phyloP scores from a whole-genome alignment of 2,329 filamentous ascomycete species.

The Chaetothyriales sp. region DNA sequence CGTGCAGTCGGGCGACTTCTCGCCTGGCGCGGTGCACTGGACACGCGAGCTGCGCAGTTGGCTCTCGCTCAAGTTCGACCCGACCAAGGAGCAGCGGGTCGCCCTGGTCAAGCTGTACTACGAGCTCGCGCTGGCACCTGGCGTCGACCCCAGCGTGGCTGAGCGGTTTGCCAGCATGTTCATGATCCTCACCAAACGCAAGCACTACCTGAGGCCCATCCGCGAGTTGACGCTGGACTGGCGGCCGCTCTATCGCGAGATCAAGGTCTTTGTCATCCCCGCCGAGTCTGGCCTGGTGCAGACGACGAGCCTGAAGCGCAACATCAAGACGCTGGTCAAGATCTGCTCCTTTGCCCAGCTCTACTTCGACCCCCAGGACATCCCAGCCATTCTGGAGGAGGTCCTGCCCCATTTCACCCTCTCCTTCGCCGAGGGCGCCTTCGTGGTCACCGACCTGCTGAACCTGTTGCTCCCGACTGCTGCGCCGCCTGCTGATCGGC shows the following conservation, averaged over 20 bases:
- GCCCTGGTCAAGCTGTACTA: slow-evolving; percentile 86
- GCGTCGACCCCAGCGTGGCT: slow-evolving; percentile 63
- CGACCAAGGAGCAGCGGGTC: slow-evolving; percentile 67
- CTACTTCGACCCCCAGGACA: slow-evolving; percentile 81
- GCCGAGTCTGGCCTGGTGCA: slow-evolving; percentile 56
- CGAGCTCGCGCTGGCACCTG: slow-evolving; percentile 78
- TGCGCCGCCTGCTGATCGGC: slow-evolving; percentile 54
- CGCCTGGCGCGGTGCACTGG: slow-evolving; percentile 88
- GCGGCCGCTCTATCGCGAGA: slow-evolving; percentile 79
- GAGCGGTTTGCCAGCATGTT: slow-evolving; percentile 97
- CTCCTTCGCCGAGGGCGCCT: slow-evolving; percentile 80
- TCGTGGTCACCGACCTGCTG: slow-evolving; percentile 75
- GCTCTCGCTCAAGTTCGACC: slow-evolving; percentile 94
- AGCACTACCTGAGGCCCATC: slow-evolving; percentile 82
- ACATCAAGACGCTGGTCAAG: slow-evolving; percentile 63
- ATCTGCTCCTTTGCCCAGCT: slow-evolving; percentile 78
- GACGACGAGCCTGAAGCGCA: slow-evolving; percentile 47
- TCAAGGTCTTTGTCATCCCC: slow-evolving; percentile 80
- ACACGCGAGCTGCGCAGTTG: slow-evolving; percentile 89
- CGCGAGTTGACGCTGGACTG: slow-evolving; percentile 87
- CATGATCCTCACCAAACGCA: slow-evolving; percentile 89
- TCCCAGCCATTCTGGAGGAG: slow-evolving; percentile 66
- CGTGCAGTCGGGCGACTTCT: slow-evolving; percentile 83
- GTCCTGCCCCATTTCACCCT: slow-evolving; percentile 80
- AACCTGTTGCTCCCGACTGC: slow-evolving; percentile 79